Evolutionary conservation across 441 rosid genomes (phyloP).

Genomic region (Populus hybrid): DNA sequence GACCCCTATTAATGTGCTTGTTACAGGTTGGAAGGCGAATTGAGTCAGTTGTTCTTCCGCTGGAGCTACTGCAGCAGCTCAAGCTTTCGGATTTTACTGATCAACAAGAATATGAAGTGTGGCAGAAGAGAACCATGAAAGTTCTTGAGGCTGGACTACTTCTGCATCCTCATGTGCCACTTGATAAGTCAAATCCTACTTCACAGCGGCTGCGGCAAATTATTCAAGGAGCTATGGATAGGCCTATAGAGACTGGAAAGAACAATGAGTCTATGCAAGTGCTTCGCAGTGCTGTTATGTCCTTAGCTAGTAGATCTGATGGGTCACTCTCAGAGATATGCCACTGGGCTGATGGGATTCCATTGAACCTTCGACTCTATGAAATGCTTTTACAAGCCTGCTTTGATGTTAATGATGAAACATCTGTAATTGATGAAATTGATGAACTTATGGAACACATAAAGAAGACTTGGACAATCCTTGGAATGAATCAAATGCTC

Average conservation of each 20-base stretch:
- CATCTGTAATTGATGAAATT: slow-evolving; percentile 77
- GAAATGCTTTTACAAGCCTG: slow-evolving; percentile 85
- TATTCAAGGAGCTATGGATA: slow-evolving; percentile 67
- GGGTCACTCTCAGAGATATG: slow-evolving; percentile 77
- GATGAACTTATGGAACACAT: slow-evolving; percentile 93
- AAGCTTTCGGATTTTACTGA: slow-evolving; percentile 85
- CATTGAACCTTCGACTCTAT: slow-evolving; percentile 79
- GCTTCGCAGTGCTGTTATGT: slow-evolving; percentile 77
- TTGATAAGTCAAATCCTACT: slow-evolving; percentile 59
- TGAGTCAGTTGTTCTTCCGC: slow-evolving; percentile 82
- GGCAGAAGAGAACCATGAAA: slow-evolving; percentile 80
- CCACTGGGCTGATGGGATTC: slow-evolving; percentile 98
- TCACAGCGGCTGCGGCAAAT: slow-evolving; percentile 76
- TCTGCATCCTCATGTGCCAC: slow-evolving; percentile 75
- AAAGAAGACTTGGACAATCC: slow-evolving; percentile 93
- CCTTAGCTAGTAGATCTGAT: slow-evolving; percentile 84
- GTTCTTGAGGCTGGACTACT: slow-evolving; percentile 93
- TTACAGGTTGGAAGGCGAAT: slow-evolving; percentile 82
- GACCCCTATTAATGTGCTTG: slow-evolving; percentile 6
- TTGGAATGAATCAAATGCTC: slow-evolving; percentile 80
- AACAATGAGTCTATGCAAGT: slow-evolving; percentile 94
- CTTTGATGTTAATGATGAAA: slow-evolving; percentile 67
- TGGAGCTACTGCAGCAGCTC: slow-evolving; percentile 91
- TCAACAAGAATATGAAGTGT: slow-evolving; percentile 76
- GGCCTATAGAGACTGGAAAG: slow-evolving; percentile 84